A percentile compares a stretch with the other conserved stretches of the same genome.
Evolutionary conservation across 805 yeast species (phyloP).

Genomic region (Torulaspora gathmanii): DNA sequence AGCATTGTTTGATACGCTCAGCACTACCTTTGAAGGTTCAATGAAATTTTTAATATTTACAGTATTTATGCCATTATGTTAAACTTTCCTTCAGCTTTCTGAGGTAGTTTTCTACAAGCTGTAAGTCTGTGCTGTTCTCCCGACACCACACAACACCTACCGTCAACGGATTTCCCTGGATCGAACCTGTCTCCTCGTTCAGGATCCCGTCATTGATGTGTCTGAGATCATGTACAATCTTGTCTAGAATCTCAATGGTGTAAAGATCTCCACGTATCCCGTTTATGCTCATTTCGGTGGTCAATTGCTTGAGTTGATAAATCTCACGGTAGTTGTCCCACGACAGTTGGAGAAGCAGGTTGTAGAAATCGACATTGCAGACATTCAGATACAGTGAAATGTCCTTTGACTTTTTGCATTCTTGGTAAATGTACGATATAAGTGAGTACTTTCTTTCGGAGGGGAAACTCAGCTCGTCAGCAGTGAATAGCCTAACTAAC

Average conservation of each 20-base stretch:
- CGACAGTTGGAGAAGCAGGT: conserved; percentile 25
- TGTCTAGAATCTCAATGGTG: conserved; percentile 28
- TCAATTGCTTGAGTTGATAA: conserved; percentile 17
- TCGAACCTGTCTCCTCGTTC: conserved; percentile 12
- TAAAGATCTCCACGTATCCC: conserved; percentile 32
- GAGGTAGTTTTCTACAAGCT: conserved; percentile 24
- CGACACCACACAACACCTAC: conserved; percentile 28
- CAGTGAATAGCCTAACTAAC: conserved; percentile 19
- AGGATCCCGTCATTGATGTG: conserved; percentile 25
- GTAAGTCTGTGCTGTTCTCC: conserved; percentile 21
- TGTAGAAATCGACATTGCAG: conserved; percentile 33
- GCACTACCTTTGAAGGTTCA: too few relatives aligned
- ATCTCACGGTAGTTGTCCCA: conserved; percentile 32
- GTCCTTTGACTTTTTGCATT: conserved; percentile 27
- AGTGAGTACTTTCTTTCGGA: conserved; percentile 27
- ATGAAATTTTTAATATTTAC: background rate
- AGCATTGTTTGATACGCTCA: too few relatives aligned
- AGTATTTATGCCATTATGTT: conserved; percentile 4
- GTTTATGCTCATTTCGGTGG: conserved; percentile 32
- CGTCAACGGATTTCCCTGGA: conserved; percentile 4
- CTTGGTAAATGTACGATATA: conserved; percentile 26
- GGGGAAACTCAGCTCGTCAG: conserved; percentile 17
- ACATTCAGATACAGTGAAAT: conserved; percentile 29
- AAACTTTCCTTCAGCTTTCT: conserved; percentile 20
- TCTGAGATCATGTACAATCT: conserved; percentile 19